Evolutionary conservation across 2,329 filamentous ascomycete genomes (phyloP), one percentile per base, ranked within the genome.

Genomic region (Esteya vermicola): DNA sequence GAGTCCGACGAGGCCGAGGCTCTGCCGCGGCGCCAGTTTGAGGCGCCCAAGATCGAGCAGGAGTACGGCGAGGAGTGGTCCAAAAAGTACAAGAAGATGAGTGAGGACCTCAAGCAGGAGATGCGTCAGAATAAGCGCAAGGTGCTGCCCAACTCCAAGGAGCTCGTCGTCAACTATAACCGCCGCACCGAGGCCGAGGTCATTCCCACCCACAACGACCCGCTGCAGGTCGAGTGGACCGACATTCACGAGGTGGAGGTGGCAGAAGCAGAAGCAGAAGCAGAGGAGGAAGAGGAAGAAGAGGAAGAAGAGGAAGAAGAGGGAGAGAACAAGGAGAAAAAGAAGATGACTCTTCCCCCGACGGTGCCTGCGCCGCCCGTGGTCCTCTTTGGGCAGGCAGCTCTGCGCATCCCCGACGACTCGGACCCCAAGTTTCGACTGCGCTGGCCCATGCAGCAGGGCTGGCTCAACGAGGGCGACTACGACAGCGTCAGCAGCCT

Each of bases 71-170:
- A 93, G 52, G 88, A 95, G 55, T 78, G 68, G 71, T 63, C 69
- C 33, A 78, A 77, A 56, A 78, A 72, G 54, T 96, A 88, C 60
- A 75, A 75, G 42, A 81, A 80, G 53, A 82, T 91, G 80, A 84
- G 77, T 44, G 77, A 78, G 40, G 88, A 95, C 33, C 74, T 98
- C 45, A 94, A 93, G 61, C 64, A 80, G 3, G 82, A 85, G 38
- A 93, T 96, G 84, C 79, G 89, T 45, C 75, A 78, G 49, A 94
- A 94, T 62, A 96, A 96, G 68, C 79, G 85, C 54, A 83, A 93
- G 56, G 88, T 95, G 14, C 63, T 96, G 37, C 91, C 91, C n/a
- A 96, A 96, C 56, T 95, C 88, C 0, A 93, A 94, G 58, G 91
- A 98, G 54, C 68, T 95, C 43, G 89, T 95, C 2, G 77, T 88